Base-by-base conservation (phyloP, 176 grass and related monocot genomes). In the Triticum monococcum region DNA sequence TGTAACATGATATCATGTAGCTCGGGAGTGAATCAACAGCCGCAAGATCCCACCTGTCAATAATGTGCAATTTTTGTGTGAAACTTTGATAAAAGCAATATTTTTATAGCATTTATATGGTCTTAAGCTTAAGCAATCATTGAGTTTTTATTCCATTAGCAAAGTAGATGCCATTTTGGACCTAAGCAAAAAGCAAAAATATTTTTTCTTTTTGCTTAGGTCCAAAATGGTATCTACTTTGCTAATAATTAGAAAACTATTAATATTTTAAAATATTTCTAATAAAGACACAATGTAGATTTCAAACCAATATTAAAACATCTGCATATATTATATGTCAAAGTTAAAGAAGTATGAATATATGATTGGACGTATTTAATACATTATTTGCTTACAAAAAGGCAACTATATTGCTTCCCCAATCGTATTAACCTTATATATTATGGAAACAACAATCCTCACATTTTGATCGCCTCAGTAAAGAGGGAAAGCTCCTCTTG, bases 1-100 rank as follows among this genome's bases (percentile, higher is more conserved):
- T 89, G 71, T 86, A 97, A 83, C 87, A 90, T 43, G 74, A 63
- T 70, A 64, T 85, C 94, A 97, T 97, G 50, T 81, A 94, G 24
- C 10, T 24, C 0, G 92, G 94, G 36, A 97, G 88, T 40, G 92
- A 89, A 85, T 84, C 63, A 6, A 59, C 32, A 50, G 62, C 76
- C 23, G 30, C 72, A 9, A 28, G 13, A 38, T 90, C 88, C 94
- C 94, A 97, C 59, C 91, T 97, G 45, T 16, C 12, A 30, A 75
- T 12, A 37, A 25, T 37, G 12, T 74, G 38, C 6, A 61, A 8
- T 30, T 83, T 20, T 12, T 23, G 18, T 23, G 12, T 38, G 22
- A 79, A 38, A 79, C n/a, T 37, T 22, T 1, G 18, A 8, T 16
- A 33, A 68, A 33, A 9, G 0, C 0, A 35, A 35, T 22, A 4